Base-by-base conservation (phyloP, 139 green algal genomes). In the Eudorina sp. region DNA sequence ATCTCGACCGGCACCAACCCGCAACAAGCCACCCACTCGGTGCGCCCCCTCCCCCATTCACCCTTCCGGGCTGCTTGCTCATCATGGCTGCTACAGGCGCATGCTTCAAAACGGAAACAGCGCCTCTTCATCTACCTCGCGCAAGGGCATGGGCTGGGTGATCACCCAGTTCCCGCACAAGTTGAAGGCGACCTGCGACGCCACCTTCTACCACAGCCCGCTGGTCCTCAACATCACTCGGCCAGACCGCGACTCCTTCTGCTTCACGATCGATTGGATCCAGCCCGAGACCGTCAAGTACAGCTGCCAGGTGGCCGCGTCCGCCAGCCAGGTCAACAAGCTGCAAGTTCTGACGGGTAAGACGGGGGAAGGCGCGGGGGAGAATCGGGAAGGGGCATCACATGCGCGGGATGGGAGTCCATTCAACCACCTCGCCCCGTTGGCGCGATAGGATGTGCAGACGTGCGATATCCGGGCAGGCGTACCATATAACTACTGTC, bases 221-320 rank as follows among this genome's bases (percentile, higher is more conserved):
- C 74, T 82, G 46, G 45, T 13, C 0, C 29, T 82, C 74, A 82
- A 82, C 74, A 66, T 82, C 43, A 82, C 36, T 25, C 74, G 74
- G 0, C 46, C 46, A 27, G 74, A 82, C 27, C 29, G 46, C 74
- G 43, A 6, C 9, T 41, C 74, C 5, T 46, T 82, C 74, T 82
- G 74, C 74, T 46, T 82, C 5, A 31, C 29, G 23, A 64, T 82
- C 29, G n/a, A 45, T 8, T 29, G 46, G 46, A 64, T 45, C 2
- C 3, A 31, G 46, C 74, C 74, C 11, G 46, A 82, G 27, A 25
- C 8, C 3, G 9, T 75, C 41, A 79, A 79, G 46, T 64, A 66
- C 46, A 58, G 29, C 27, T 82, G 74, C 43, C 74, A 82, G 14
- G 36, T 31, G 29, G 18, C 74, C 1, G 4, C 74, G 31, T 46